Percentiles rank a stretch among this genome's conserved stretches.
Evolutionary conservation across 140 eudicot species (phyloP).

Genomic region (Ambrosia hybrid): DNA sequence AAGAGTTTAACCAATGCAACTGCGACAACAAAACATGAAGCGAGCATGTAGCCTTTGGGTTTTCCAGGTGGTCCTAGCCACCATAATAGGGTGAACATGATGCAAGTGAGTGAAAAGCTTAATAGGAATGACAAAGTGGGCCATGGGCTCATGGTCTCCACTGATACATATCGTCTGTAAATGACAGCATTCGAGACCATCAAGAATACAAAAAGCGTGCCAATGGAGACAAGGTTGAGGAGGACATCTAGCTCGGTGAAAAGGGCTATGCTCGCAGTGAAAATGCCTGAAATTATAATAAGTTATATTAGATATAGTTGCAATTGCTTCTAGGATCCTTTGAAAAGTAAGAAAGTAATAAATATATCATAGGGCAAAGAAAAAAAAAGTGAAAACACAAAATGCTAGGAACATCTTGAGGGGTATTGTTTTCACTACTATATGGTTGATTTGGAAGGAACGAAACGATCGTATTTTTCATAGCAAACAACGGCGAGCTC

Average conservation of each 20-base stretch:
- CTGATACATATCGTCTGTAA: conserved; percentile 67
- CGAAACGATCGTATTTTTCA: too few species aligned
- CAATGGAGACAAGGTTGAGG: conserved; percentile 81
- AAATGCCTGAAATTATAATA: conserved; percentile 52
- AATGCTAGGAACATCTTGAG: too few species aligned
- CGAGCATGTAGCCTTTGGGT: conserved; percentile 78
- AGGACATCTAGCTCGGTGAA: conserved; percentile 83
- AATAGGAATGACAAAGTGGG: conserved; percentile 79
- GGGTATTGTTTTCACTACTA: too few species aligned
- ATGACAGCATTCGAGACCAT: conserved; percentile 96
- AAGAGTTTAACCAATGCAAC: conserved; percentile 57
- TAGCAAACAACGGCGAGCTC: too few species aligned
- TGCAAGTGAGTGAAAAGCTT: conserved; percentile 59
- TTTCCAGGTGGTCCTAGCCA: conserved; percentile 71
- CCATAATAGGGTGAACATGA: conserved; percentile 78
- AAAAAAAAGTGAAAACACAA: background rate
- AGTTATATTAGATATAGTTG: background rate
- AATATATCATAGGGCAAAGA: background rate
- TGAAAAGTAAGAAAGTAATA: background rate
- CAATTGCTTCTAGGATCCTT: background rate
- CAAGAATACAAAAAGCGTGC: conserved; percentile 86
- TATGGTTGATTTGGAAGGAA: too few species aligned
- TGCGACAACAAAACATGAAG: conserved; percentile 50
- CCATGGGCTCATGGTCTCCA: conserved; percentile 76
- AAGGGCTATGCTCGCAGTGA: conserved; percentile 78